Evolutionary conservation across 495 filamentous ascomycete species (phyloP).

Genomic region (Aspergillus avenaceus): DNA sequence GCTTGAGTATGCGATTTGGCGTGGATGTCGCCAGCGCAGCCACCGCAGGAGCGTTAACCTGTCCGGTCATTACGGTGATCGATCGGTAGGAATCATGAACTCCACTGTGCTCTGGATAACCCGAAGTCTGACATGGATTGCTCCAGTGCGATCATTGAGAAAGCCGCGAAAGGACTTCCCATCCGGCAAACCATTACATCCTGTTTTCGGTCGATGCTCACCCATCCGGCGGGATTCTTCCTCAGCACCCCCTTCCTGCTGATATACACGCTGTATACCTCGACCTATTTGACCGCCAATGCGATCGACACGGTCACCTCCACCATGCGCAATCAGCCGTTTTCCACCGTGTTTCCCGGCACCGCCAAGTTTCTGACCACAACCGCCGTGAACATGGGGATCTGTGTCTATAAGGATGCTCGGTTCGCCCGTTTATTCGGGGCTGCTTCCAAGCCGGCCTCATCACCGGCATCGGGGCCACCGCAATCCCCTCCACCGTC

Average conservation of each 20-base stretch:
- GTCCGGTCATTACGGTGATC: constrained; percentile 86
- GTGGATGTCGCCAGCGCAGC: constrained; percentile 73
- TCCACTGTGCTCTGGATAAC: not conserved
- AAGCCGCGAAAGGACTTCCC: constrained; percentile 77
- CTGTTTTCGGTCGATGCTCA: constrained; percentile 60
- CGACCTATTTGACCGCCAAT: constrained; percentile 91
- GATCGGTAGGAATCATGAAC: constrained; percentile 62
- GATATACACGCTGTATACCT: constrained; percentile 83
- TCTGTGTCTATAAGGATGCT: constrained; percentile 92
- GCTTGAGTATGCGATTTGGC: constrained; percentile 61
- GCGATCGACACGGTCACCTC: constrained; percentile 75
- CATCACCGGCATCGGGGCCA: constrained; percentile 5
- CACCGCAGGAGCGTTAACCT: constrained; percentile 74
- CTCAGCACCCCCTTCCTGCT: constrained; percentile 78
- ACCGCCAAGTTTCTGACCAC: constrained; percentile 81
- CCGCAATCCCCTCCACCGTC: constrained; percentile 44
- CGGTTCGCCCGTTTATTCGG: constrained; percentile 83
- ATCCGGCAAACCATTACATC: constrained; percentile 61
- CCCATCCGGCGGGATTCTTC: constrained; percentile 66
- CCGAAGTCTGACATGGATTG: constrained; percentile 1
- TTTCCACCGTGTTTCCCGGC: constrained; percentile 63
- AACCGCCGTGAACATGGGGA: constrained; percentile 75
- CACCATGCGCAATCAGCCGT: constrained; percentile 53
- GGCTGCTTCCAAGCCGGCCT: constrained; percentile 19
- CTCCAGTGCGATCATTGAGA: constrained; percentile 85